These are phyloP conservation scores for Byssoonygena ceratinophila DNA, from an alignment of 2,329 filamentous ascomycete genomes.

Conservation along the genomic window DNA sequence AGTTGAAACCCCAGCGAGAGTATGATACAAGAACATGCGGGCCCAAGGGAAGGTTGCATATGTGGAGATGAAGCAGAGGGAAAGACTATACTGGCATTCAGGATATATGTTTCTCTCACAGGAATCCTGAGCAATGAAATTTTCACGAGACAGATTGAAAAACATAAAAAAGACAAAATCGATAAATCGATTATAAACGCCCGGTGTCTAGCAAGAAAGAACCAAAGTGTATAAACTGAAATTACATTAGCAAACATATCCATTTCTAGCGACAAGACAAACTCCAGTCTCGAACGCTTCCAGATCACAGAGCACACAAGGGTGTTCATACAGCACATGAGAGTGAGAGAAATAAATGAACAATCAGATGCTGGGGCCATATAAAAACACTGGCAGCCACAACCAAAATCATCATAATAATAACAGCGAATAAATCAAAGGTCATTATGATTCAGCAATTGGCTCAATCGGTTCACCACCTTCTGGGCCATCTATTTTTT, in stretches of 20 bases:
- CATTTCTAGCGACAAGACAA: background rate
- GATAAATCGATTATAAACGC: background rate
- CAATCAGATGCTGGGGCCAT: conserved; percentile 5
- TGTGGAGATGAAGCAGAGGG: background rate
- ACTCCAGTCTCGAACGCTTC: background rate
- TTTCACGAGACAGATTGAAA: background rate
- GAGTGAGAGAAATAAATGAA: conserved; percentile 9
- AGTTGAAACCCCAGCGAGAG: background rate
- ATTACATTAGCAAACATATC: conserved; percentile 10
- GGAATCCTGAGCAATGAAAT: background rate
- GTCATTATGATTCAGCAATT: conserved; percentile 6
- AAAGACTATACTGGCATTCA: background rate
- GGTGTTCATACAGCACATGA: conserved; percentile 10
- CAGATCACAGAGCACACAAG: background rate
- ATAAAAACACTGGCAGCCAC: background rate
- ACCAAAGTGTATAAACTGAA: background rate
- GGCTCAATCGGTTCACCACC: conserved; percentile 19
- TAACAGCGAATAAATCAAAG: conserved; percentile 4
- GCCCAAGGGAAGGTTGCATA: background rate
- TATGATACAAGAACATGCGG: background rate
- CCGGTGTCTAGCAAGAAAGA: background rate
- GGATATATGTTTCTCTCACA: background rate
- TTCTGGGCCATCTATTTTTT: conserved; percentile 54
- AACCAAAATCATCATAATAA: background rate
- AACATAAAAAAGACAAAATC: background rate